phyloP scores from a whole-genome alignment of 148 eudicot species.

The Silene latifolia region DNA sequence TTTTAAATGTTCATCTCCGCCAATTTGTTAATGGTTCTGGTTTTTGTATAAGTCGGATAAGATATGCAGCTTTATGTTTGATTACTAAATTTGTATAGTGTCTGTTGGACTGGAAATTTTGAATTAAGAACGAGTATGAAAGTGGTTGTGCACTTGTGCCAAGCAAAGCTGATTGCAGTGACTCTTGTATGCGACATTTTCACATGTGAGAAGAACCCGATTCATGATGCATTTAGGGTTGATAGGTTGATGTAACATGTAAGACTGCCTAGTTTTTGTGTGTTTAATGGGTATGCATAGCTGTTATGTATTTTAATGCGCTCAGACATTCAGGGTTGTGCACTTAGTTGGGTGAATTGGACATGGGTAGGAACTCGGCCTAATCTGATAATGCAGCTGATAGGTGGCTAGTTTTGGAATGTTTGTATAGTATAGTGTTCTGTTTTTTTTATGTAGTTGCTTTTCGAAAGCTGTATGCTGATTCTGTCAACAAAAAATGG shows the following conservation, averaged over 20 bases:
- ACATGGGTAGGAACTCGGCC: neutral
- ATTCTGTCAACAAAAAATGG: neutral
- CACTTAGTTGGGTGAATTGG: neutral
- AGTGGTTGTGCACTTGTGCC: neutral
- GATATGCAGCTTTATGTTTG: neutral
- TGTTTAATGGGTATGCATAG: neutral
- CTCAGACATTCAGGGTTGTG: no score
- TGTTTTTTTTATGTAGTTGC: no score
- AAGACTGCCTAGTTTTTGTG: neutral
- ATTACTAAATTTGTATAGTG: neutral
- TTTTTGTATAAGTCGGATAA: neutral
- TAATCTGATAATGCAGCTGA: no score
- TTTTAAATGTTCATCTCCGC: neutral
- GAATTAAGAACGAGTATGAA: neutral
- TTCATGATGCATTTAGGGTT: neutral
- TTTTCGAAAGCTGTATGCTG: no score
- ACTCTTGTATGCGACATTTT: no score
- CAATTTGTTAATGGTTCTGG: neutral
- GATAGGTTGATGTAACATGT: neutral
- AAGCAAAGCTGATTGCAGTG: neutral
- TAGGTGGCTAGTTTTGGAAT: no score
- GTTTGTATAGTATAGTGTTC: no score
- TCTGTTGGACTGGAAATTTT: neutral
- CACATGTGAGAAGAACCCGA: neutral
- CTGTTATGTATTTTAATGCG: no score